Evolutionary conservation across 345 rosid species (phyloP), one percentile per base, ranked within the genome.

Genomic region (Eucalyptus erythrocorys): DNA sequence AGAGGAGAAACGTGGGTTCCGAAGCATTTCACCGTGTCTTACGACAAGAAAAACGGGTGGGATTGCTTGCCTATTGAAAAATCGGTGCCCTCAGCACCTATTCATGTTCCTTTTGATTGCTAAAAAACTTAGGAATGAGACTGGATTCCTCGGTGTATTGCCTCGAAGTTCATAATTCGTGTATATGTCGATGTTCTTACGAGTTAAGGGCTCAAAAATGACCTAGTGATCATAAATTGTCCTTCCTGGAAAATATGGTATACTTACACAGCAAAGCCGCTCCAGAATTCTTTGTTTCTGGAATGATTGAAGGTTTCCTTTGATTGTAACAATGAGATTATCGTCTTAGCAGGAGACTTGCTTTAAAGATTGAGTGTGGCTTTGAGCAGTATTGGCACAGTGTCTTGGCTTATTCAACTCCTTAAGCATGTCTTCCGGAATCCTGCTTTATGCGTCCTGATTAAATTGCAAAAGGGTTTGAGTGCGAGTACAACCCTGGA

Each of bases 71-170:
- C 99, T 26, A 84, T 92, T 57, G 92, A 92, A 40, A 87, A 90
- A 81, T 80, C 50, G 26, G 95, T 96, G 45, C 94, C 95, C 14
- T 93, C 88, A 66, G 99, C 98, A 86, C 98, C 99, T 42, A 95
- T 96, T 59, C 85, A 91, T 87, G 92, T 94, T 15, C 94, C 96
- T 5, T 76, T 76, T 37, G 82, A 76, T 40, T 76, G 82, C 45
- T 76, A 76, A 21, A 76, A 21, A 51, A 43, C 47, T 37, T 37
- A 37, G 47, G 27, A 76, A 37, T 43, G 45, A 76, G 82, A 76
- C 27, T 19, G 27, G 82, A 37, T 76, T 21, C 82, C 37, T 76
- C 27, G 27, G 7, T 76, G 82, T 76, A 21, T 37, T 21, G 27
- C 82, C 27, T 76, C 9, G 13, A 76, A 40, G 27, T 76, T 37